These are phyloP conservation scores for Rubia peregrina DNA, from an alignment of 305 asterid species.

Conservation along the genomic window DNA sequence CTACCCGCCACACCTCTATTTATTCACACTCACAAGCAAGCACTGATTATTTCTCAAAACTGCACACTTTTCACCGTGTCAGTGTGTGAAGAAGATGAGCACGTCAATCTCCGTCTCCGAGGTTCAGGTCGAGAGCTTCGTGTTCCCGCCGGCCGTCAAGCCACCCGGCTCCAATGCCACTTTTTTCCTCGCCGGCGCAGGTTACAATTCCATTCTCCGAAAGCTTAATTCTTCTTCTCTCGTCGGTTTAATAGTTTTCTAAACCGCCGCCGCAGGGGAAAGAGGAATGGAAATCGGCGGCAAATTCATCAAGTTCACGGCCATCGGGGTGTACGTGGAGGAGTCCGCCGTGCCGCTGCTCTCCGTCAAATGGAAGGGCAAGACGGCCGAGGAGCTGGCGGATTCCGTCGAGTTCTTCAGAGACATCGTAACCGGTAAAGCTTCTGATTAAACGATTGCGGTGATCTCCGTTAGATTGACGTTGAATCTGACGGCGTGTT, in stretches of 20 bases:
- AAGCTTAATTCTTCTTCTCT: neutral
- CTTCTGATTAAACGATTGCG: neutral
- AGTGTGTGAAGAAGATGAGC: constrained; percentile 21
- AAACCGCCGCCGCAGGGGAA: constrained; percentile 47
- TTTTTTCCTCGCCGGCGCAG: constrained; percentile 83
- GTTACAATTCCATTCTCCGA: constrained; percentile 18
- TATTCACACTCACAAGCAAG: neutral
- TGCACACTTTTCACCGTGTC: neutral
- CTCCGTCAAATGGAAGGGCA: constrained; percentile 71
- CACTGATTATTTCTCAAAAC: neutral
- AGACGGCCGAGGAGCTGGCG: constrained; percentile 45
- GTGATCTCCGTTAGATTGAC: neutral
- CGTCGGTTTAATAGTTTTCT: neutral
- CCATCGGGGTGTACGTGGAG: constrained; percentile 72
- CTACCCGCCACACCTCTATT: neutral
- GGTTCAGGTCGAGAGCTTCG: constrained; percentile 43
- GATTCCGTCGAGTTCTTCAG: constrained; percentile 58
- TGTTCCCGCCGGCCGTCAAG: constrained; percentile 48
- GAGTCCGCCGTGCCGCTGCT: constrained; percentile 46
- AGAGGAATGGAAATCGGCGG: constrained; percentile 69
- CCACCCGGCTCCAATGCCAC: constrained; percentile 51
- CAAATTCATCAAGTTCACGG: constrained; percentile 59
- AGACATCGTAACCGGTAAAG: constrained; percentile 61
- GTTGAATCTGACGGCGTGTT: neutral
- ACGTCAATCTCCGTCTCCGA: constrained; percentile 28